Percentiles rank a stretch among this genome's conserved stretches.
These are phyloP conservation scores for Saccharomyces pastorianus DNA, from an alignment of 1,139 yeast species.

Conservation along the genomic window DNA sequence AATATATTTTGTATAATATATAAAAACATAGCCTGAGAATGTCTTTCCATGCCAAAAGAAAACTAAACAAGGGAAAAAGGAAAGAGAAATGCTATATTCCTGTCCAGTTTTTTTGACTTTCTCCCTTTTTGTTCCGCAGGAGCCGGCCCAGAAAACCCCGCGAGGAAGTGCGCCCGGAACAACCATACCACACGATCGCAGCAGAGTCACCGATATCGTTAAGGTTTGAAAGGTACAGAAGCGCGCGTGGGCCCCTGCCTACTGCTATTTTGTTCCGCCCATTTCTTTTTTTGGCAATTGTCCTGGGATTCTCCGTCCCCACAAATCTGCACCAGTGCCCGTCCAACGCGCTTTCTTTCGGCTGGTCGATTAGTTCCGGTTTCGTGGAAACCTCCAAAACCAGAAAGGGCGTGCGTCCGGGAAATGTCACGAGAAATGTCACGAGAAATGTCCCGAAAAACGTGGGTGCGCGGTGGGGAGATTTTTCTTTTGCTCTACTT, in stretches of 20 bases:
- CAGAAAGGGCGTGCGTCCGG: too few relatives aligned
- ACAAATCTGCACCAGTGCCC: background rate
- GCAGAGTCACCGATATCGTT: background rate
- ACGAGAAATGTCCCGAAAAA: background rate
- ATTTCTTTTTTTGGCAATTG: background rate
- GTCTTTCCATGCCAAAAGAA: background rate
- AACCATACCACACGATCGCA: slow-evolving; percentile 15
- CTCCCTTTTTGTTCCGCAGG: background rate
- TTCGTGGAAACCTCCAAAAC: background rate
- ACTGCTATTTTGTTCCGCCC: background rate
- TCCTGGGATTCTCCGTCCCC: background rate
- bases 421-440: background rate
- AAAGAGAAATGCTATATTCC: background rate
- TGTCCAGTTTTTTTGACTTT: background rate
- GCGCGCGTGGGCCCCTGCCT: background rate
- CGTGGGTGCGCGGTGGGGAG: background rate
- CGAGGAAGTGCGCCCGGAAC: background rate
- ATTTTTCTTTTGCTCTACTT: background rate
- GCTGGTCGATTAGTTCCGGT: background rate
- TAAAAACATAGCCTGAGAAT: background rate
- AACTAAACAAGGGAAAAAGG: background rate
- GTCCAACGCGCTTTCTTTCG: background rate
- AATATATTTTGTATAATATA: background rate
- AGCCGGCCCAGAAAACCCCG: background rate
- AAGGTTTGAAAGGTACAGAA: background rate